A percentile compares a stretch with the other conserved stretches of the same genome.
Evolutionary conservation across 768 basidiomycete species (phyloP).

Genomic region (Termitomyces sp.): DNA sequence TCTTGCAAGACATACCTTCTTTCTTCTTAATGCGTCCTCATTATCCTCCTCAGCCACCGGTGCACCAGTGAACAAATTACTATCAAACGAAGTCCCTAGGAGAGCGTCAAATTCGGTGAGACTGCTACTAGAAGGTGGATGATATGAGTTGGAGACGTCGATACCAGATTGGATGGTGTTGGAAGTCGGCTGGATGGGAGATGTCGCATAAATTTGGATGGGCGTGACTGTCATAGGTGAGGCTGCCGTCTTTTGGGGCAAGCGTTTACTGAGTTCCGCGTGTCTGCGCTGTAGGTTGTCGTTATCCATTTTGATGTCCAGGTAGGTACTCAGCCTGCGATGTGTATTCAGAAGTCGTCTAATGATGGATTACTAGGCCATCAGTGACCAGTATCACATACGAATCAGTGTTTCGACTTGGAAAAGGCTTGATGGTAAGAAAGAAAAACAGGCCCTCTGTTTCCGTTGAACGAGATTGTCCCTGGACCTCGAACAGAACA

Average conservation of each 20-base stretch:
- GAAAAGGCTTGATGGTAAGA: constrained; percentile 71
- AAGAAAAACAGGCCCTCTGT: constrained; percentile 59
- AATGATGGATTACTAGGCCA: background rate
- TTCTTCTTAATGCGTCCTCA: constrained; percentile 54
- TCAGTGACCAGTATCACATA: constrained; percentile 45
- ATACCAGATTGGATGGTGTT: background rate
- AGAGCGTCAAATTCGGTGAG: constrained; percentile 8
- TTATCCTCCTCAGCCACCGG: constrained; percentile 31
- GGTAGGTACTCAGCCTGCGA: constrained; percentile 58
- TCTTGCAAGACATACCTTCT: constrained; percentile 42
- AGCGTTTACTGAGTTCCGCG: constrained; percentile 30
- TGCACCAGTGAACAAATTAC: constrained; percentile 1
- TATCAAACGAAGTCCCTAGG: constrained; percentile 5
- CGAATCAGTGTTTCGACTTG: constrained; percentile 68
- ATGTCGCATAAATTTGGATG: constrained; percentile 31
- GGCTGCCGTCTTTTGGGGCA: constrained; percentile 17
- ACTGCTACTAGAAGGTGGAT: constrained; percentile 2
- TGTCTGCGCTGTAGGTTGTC: constrained; percentile 67
- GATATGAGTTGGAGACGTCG: constrained; percentile 7
- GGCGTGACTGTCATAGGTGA: constrained; percentile 19
- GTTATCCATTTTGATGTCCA: constrained; percentile 89
- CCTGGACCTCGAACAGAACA: constrained; percentile 68
- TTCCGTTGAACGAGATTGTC: constrained; percentile 48
- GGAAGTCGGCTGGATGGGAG: constrained; percentile 19
- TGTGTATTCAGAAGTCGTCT: background rate